Evolutionary conservation across 2,329 filamentous ascomycete species (phyloP).

Genomic region (Neoscytalidium dimidiatum): DNA sequence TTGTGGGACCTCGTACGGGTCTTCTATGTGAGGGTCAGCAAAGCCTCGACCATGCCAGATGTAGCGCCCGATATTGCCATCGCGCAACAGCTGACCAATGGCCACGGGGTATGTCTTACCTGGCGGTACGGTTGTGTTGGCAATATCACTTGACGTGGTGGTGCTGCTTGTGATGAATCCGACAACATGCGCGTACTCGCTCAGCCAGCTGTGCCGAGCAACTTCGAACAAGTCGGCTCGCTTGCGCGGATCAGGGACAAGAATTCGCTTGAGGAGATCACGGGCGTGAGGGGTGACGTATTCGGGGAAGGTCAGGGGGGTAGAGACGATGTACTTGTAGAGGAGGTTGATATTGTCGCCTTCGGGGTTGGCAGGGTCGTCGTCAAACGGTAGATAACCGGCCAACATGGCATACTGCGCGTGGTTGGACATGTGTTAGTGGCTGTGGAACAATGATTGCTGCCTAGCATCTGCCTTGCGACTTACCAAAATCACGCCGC

Average conservation of each 20-base stretch:
- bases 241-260: slow-evolving; percentile 93
- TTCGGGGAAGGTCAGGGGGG: slow-evolving; percentile 95
- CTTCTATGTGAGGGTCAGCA: slow-evolving; percentile 39
- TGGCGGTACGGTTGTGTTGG: slow-evolving; percentile 70
- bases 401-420: slow-evolving; percentile 95
- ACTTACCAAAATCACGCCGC: slow-evolving; percentile 93
- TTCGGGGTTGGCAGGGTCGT: slow-evolving; percentile 96
- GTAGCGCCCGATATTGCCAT: not conserved
- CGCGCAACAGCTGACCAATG: not conserved
- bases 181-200: slow-evolving; percentile 94
- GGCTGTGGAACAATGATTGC: not conserved
- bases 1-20: slow-evolving; percentile 59
- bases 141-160: slow-evolving; percentile 81
- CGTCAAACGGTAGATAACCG: slow-evolving; percentile 95
- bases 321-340: slow-evolving; percentile 99
- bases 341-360: slow-evolving; percentile 98
- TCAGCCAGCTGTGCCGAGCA: slow-evolving; percentile 95
- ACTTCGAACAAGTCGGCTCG: slow-evolving; percentile 96
- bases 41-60: slow-evolving; percentile 4
- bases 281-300: slow-evolving; percentile 96
- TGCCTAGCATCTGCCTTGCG: not conserved
- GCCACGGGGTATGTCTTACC: slow-evolving; percentile 44
- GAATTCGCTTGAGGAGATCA: slow-evolving; percentile 86
- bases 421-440: slow-evolving; percentile 10
- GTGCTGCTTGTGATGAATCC: slow-evolving; percentile 96